Base-by-base conservation (phyloP, 75 land plant genomes). In the Larix kaempferi region DNA sequence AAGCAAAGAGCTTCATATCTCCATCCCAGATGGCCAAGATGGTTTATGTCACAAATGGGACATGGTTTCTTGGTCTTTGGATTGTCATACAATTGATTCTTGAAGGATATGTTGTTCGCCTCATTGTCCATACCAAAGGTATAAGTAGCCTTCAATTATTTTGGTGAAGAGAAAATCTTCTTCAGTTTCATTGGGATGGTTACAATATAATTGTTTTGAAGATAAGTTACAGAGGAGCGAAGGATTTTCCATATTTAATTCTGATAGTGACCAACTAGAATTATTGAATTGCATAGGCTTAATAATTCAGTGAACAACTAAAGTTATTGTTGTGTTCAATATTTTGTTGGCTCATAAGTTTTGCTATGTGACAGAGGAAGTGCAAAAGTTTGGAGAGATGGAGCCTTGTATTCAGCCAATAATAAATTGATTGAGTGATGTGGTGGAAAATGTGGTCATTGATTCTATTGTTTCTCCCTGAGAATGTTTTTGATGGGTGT, bases 401-500 rank as follows among this genome's bases (percentile, higher is more conserved):
- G 77, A 74, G 74, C 23, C 7, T 11, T 33, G 61, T 13, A n/a
- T 62, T n/a, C 55, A 15, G 0, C 33, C 33, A 29, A 29, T 29
- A 73, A 56, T 77, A 54, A 58, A 59, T 26, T 76, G 65, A 59
- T 26, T 76, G 64, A 74, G 57, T 78, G 49, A 75, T 75, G 74
- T 75, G 78, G 77, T 88, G 33, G 76, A 77, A 22, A 80, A 77
- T 2, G 82, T 78, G n/a, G 78, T 62, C 60, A 57, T 84, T 76
- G 74, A 72, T 52, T 79, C 84, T 54, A 49, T 78, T 56, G 78
- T 69, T 23, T 74, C 82, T 39, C 78, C 86, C 6, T 71, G 78
- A 39, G 65, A 65, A 49, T n/a, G 33, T 29, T 29, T 29, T 29
- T 29, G 33, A 29, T 79, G 91, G 91, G 17, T 89, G 89, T 78